Evolutionary conservation across 768 basidiomycete species (phyloP).

Genomic region (Amanita pseudoporphyria): DNA sequence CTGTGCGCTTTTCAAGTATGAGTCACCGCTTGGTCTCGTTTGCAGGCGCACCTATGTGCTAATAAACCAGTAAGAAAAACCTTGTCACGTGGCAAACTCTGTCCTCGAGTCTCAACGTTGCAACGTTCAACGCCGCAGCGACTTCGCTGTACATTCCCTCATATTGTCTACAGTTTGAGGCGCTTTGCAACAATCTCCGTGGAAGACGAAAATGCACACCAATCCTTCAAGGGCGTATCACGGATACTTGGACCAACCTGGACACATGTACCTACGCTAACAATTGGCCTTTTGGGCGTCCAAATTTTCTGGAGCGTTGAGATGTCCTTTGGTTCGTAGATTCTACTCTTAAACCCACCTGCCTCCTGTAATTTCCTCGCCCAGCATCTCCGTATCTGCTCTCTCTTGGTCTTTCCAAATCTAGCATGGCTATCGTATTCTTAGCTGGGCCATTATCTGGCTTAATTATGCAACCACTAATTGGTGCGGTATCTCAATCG

Average conservation of each 20-base stretch:
- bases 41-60: too few relatives aligned
- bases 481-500: slow-evolving; percentile 39
- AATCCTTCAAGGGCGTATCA: slow-evolving; percentile 40
- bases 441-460: slow-evolving; percentile 88
- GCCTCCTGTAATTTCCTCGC: neutral
- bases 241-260: slow-evolving; percentile 60
- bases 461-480: slow-evolving; percentile 83
- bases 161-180: neutral
- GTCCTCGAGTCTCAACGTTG: too few relatives aligned
- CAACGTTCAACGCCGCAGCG: neutral
- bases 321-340: slow-evolving; percentile 70
- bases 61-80: too few relatives aligned
- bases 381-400: slow-evolving; percentile 71
- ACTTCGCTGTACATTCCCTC: neutral
- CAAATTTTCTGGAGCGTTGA: slow-evolving; percentile 92
- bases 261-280: slow-evolving; percentile 59
- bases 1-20: too few relatives aligned
- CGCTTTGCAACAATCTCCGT: slow-evolving; percentile 1
- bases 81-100: neutral
- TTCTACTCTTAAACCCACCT: neutral
- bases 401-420: slow-evolving; percentile 76
- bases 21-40: too few relatives aligned
- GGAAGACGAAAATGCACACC: slow-evolving; percentile 13
- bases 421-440: slow-evolving; percentile 83
- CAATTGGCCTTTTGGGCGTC: slow-evolving; percentile 73